Conservation (phyloP, 768 basidiomycete genomes). For the Auricularia sp. region DNA sequence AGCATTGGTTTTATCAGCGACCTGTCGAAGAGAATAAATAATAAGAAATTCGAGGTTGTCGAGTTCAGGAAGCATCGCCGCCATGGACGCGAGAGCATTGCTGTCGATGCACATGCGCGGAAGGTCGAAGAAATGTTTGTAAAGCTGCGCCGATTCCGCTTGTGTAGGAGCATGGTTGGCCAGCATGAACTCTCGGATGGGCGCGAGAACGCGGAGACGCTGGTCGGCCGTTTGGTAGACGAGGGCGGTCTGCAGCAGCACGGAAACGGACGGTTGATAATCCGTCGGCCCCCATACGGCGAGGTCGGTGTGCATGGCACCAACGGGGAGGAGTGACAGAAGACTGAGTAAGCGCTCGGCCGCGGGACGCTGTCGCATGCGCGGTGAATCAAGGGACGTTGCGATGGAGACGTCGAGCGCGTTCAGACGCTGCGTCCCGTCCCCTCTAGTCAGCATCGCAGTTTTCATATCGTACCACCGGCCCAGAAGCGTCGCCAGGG, state of each 20-base stretch:
- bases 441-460: slow-evolving; percentile 3
- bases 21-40: too few species aligned
- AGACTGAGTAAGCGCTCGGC: slow-evolving; percentile 19
- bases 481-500: not conserved
- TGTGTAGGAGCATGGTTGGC: too few species aligned
- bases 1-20: too few species aligned
- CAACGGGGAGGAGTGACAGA: slow-evolving; percentile 22
- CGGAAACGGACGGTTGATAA: slow-evolving; percentile 6
- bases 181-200: slow-evolving; percentile 13
- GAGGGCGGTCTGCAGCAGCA: slow-evolving; percentile 12
- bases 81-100: too few species aligned
- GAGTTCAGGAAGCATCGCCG: too few species aligned
- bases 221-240: slow-evolving; percentile 12
- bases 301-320: slow-evolving; percentile 10
- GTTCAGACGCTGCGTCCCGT: slow-evolving; percentile 10
- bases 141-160: too few species aligned
- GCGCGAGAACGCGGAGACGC: slow-evolving; percentile 14
- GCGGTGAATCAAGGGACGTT: slow-evolving; percentile 21
- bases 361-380: slow-evolving; percentile 17
- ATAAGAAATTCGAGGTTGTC: too few species aligned
- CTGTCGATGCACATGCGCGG: too few species aligned
- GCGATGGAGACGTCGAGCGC: slow-evolving; percentile 21
- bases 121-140: too few species aligned
- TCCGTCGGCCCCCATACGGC: slow-evolving; percentile 7
- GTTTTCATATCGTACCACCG: not conserved